Evolutionary conservation across 768 basidiomycete genomes (phyloP).

Genomic region (Cystobasidium tubakii): DNA sequence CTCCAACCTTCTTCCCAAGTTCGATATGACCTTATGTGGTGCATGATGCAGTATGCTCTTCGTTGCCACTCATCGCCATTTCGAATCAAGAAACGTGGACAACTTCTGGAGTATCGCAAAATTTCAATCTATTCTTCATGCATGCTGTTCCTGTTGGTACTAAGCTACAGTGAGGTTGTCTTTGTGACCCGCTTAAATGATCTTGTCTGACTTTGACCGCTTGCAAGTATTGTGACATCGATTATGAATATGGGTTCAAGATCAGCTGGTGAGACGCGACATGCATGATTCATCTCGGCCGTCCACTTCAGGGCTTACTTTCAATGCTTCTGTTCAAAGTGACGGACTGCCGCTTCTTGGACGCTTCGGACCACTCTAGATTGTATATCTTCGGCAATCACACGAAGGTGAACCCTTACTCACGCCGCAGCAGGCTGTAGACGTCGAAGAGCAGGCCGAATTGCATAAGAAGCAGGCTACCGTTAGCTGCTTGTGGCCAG

Average conservation of each 20-base stretch:
- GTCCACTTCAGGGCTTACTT: background rate
- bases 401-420: conserved; percentile 11
- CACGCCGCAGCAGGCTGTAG: background rate
- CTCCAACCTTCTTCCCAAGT: too few species aligned
- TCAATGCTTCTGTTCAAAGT: background rate
- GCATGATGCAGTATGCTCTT: background rate
- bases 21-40: background rate
- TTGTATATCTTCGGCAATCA: conserved; percentile 2
- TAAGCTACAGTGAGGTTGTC: background rate
- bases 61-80: conserved; percentile 28
- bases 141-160: conserved; percentile 9
- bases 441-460: background rate
- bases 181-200: background rate
- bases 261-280: background rate
- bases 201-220: background rate
- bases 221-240: conserved; percentile 19
- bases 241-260: conserved; percentile 13
- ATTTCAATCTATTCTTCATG: conserved; percentile 31
- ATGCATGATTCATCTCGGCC: background rate
- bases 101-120: conserved; percentile 23
- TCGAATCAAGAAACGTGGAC: conserved; percentile 8
- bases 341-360: conserved; percentile 23
- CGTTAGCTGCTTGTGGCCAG: background rate
- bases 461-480: background rate
- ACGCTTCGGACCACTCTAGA: background rate